Evolutionary conservation across 1,284 basidiomycete species (phyloP), one percentile per base, ranked within the genome.

Genomic region (Bjerkandera adusta): DNA sequence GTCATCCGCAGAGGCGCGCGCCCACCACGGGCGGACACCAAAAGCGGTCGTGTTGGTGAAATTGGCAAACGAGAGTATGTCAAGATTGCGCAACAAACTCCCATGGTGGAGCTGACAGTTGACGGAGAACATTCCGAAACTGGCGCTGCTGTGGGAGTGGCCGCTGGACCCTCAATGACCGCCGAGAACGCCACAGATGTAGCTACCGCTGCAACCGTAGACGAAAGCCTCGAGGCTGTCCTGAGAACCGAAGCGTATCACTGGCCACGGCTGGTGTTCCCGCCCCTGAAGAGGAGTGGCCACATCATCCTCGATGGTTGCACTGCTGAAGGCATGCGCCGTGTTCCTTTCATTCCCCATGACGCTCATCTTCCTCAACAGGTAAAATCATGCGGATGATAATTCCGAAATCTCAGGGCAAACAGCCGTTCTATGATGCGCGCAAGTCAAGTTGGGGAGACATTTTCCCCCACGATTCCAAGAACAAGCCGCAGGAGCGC

Each of bases 271-370:
- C 76, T 99, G 26, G 79, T 98, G 35, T 89, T 89, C 56, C 83
- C 93, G 16, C 95, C 96, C 12, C 62, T 97, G 58, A 98, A 97
- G 68, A 84, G 85, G 51, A 90, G 85, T 53, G 96, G 96, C 0
- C 96, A 99, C 65, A 81, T 98, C 50, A 89, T 96, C 45, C 72
- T 99, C 51, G 96, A 99, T 63, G 83, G 85, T 5, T 99, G 97
- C 66, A 87, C 85, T 15, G 61, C 81, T 1, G 78, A 89, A 68
- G 94, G 93, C 88, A 56, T 57, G 73, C 66, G 21, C 18, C 5
- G 7, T n/a, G 4, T 15, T 39, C 33, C 10, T 22, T 41, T 30
- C 8, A 26, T 48, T 26, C 10, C 25, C 5, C 20, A 39, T 39
- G n/a, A n/a, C n/a, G n/a, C n/a, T n/a, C n/a, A n/a, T n/a, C n/a